Base-by-base conservation (phyloP, 768 basidiomycete genomes). In the Leccinum imitatum region DNA sequence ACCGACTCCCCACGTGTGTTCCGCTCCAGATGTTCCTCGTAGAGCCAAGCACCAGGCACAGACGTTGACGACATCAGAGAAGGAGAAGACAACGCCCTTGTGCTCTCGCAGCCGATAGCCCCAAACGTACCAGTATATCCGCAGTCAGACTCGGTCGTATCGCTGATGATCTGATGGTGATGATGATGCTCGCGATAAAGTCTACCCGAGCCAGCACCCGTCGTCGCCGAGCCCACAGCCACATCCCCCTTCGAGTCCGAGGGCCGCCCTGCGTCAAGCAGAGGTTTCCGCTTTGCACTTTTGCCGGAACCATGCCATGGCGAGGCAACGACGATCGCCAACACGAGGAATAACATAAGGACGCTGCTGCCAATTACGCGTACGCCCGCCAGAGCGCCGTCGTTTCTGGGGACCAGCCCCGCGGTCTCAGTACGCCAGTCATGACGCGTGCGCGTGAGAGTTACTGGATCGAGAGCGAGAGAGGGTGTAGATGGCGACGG, bases 21-120 rank as follows among this genome's bases (percentile, higher is more conserved):
- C 15, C 53, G 53, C 46, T 33, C 33, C 8, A 2, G 48, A 50
- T 21, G 33, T 35, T 41, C 57, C 39, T 41, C 41, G 1, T n/a
- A 5, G n/a, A 53, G 6, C 60, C 68, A 61, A 3, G 63, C 30
- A 0, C 61, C 58, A 19, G 61, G 48, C 41, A 61, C 58, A 17
- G 37, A 17, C 17, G 3, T 8, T 41, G 39, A 17, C 39, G 39
- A 17, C 39, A 41, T 17, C 39, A 41, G 17, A 17, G 15, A 37
- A 37, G 37, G 17, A 41, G 14, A 37, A 15, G 17, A 17, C n/a
- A 41, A 41, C 41, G 17, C n/a, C 41, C 9, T n/a, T 41, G 41
- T 41, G n/a, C 41, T 11, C 54, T 39, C 51, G n/a, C 10, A 37
- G 6, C 13, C 39, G 23, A 41, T 21, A 23, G 50, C 37, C 47